Percentiles rank a stretch among this genome's conserved stretches.
Evolutionary conservation across 495 filamentous ascomycete species (phyloP).

Genomic region (Talaromyces proteolyticus): DNA sequence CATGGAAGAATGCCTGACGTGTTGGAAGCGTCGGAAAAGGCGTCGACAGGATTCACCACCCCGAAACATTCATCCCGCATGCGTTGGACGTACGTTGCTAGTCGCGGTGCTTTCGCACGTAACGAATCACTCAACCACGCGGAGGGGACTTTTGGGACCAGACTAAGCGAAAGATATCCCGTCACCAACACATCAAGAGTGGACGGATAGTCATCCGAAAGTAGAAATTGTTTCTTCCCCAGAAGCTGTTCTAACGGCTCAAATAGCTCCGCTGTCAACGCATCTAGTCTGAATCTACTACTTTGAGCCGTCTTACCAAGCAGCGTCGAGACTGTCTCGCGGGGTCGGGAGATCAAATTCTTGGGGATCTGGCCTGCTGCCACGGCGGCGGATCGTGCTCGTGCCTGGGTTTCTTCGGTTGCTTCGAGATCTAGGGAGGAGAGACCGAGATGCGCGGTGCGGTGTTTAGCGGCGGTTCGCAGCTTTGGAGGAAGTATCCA

Average conservation of each 20-base stretch:
- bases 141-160: conserved; percentile 63
- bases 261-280: conserved; percentile 61
- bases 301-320: conserved; percentile 32
- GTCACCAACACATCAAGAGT: conserved; percentile 72
- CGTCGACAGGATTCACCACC: conserved; percentile 20
- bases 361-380: conserved; percentile 35
- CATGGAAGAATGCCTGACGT: conserved; percentile 24
- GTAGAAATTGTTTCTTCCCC: conserved; percentile 46
- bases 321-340: conserved; percentile 32
- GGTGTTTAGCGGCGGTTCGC: conserved; percentile 58
- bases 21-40: conserved; percentile 10
- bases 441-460: conserved; percentile 71
- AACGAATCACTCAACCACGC: conserved; percentile 65
- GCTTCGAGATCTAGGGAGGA: conserved; percentile 57
- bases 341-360: conserved; percentile 32
- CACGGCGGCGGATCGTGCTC: conserved; percentile 34
- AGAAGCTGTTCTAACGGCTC: conserved; percentile 62
- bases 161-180: conserved; percentile 71
- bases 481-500: conserved; percentile 69
- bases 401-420: conserved; percentile 31
- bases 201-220: conserved; percentile 43
- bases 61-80: conserved; percentile 38
- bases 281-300: conserved; percentile 61
- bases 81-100: conserved; percentile 50
- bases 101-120: conserved; percentile 41